phyloP scores from a whole-genome alignment of 2,329 filamentous ascomycete species.

The Fusarium sp. region DNA sequence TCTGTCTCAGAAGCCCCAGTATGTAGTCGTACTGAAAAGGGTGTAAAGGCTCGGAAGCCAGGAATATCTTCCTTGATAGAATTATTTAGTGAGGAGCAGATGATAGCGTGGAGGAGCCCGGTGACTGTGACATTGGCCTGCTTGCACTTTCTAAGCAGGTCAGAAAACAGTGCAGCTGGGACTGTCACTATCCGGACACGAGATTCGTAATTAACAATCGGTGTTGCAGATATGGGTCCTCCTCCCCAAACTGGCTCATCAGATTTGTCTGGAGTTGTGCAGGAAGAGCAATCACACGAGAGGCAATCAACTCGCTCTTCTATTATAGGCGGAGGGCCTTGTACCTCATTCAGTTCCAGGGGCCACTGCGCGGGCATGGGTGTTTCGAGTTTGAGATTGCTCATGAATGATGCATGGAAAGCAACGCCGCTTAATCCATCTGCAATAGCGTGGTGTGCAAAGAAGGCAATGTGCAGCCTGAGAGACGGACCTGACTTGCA shows the following conservation, averaged over 20 bases:
- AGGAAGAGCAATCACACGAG: background rate
- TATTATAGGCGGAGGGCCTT: background rate
- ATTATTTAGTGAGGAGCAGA: background rate
- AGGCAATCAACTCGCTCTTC: background rate
- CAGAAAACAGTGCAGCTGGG: background rate
- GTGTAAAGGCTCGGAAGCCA: background rate
- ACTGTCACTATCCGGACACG: background rate
- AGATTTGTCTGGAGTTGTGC: background rate
- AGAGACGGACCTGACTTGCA: fast-evolving
- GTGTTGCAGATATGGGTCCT: background rate
- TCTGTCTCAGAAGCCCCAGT: background rate
- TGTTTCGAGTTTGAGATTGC: background rate
- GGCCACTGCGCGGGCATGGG: background rate
- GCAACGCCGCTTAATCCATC: conserved; percentile 18
- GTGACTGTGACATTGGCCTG: conserved; percentile 2
- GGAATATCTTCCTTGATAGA: background rate
- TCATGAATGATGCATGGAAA: conserved; percentile 12
- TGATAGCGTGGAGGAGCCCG: background rate
- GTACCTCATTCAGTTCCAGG: background rate
- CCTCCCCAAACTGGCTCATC: conserved; percentile 1
- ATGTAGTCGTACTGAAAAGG: background rate
- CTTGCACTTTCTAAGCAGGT: background rate
- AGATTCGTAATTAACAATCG: background rate
- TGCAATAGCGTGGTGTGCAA: conserved; percentile 18
- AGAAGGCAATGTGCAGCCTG: conserved; percentile 7